phyloP scores from a whole-genome alignment of 2,329 filamentous ascomycete species.

The Blastomyces parvus region DNA sequence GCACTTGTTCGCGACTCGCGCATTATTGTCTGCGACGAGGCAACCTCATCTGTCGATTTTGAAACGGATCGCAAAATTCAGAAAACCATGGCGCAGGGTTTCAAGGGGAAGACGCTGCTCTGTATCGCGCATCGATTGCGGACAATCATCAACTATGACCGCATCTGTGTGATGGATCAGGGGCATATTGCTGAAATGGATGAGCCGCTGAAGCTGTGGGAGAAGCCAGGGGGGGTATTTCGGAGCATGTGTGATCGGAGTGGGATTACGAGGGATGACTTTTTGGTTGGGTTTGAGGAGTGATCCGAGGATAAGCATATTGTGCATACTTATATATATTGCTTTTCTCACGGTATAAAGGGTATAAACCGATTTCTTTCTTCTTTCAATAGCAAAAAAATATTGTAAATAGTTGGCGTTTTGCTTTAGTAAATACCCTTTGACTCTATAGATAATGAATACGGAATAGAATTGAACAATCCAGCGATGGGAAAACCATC shows the following conservation, averaged over 20 bases:
- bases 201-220: constrained; percentile 63
- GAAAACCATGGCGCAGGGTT: constrained; percentile 71
- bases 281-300: constrained; percentile 13
- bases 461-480: background rate
- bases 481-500: background rate
- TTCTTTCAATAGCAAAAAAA: too few relatives aligned
- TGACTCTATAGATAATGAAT: background rate
- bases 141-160: constrained; percentile 88
- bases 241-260: constrained; percentile 81
- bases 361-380: too few relatives aligned
- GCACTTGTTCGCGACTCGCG: constrained; percentile 78
- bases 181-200: constrained; percentile 82
- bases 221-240: constrained; percentile 63
- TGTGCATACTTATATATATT: background rate
- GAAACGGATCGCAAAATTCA: constrained; percentile 97
- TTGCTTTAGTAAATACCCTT: background rate
- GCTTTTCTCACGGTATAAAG: too few relatives aligned
- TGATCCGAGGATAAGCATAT: background rate
- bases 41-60: constrained; percentile 86
- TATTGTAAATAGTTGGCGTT: background rate
- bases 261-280: constrained; percentile 52
- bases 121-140: constrained; percentile 88
- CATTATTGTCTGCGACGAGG: constrained; percentile 96
- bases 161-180: constrained; percentile 93
- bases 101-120: constrained; percentile 75